Percentiles rank a stretch among this genome's conserved stretches.
Conservation (phyloP, 768 basidiomycete species). For the Lactarius evosmus region DNA sequence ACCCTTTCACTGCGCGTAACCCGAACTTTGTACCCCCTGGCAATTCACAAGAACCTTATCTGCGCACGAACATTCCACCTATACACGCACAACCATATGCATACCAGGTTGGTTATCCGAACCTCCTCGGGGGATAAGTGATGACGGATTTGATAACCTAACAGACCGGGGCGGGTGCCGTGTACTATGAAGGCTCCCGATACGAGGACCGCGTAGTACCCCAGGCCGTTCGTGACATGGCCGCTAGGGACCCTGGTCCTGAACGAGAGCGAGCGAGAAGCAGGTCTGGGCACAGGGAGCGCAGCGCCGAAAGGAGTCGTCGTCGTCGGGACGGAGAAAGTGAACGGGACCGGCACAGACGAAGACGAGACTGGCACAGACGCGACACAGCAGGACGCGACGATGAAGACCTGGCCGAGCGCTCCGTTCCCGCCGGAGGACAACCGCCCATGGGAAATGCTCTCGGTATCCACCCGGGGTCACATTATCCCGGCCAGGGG, state of each 20-base stretch:
- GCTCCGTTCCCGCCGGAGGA: neutral
- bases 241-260: slow-evolving; percentile 2
- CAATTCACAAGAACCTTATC: slow-evolving; percentile 21
- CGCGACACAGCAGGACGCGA: slow-evolving; percentile 9
- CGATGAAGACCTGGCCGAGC: slow-evolving; percentile 4
- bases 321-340: slow-evolving; percentile 21
- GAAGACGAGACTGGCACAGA: slow-evolving; percentile 17
- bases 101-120: slow-evolving; percentile 16
- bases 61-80: slow-evolving; percentile 16
- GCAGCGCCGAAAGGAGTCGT: slow-evolving; percentile 16
- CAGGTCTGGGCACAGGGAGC: slow-evolving; percentile 18
- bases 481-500: slow-evolving; percentile 13
- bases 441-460: slow-evolving; percentile 8
- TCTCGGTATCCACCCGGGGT: slow-evolving; percentile 16
- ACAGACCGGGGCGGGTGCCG: slow-evolving; percentile 21
- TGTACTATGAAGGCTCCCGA: slow-evolving; percentile 20
- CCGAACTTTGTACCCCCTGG: slow-evolving; percentile 17
- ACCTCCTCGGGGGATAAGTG: neutral
- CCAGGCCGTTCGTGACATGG: slow-evolving; percentile 12
- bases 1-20: slow-evolving; percentile 18
- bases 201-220: slow-evolving; percentile 24
- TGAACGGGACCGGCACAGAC: slow-evolving; percentile 6
- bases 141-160: neutral
- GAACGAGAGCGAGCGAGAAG: slow-evolving; percentile 16
- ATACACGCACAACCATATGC: slow-evolving; percentile 14